phyloP scores from a whole-genome alignment of 805 yeast species.

The Clavispora phyllophila region DNA sequence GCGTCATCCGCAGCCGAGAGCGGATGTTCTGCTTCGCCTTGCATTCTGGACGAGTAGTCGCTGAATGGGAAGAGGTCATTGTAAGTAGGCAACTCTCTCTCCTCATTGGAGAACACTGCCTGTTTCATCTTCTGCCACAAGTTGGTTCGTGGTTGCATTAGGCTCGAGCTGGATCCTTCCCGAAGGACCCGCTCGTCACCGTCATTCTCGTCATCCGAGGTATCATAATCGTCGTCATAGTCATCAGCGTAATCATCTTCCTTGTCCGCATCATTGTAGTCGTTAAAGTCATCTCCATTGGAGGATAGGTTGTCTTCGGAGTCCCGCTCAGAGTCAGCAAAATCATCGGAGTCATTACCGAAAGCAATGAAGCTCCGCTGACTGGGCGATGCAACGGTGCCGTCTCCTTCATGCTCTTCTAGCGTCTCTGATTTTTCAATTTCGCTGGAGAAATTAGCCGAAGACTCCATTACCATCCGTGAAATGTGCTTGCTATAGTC shows the following conservation, averaged over 20 bases:
- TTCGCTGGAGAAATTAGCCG: slow-evolving; percentile 1
- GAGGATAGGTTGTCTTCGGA: slow-evolving; percentile 25
- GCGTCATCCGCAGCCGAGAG: not conserved
- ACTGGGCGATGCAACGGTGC: not conserved
- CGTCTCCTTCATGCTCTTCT: slow-evolving; percentile 4
- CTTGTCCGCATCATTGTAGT: slow-evolving; percentile 31
- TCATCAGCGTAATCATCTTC: slow-evolving; percentile 21
- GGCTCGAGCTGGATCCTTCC: slow-evolving; percentile 4
- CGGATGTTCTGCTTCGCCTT: not conserved
- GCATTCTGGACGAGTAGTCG: not conserved
- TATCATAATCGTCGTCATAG: slow-evolving; percentile 9
- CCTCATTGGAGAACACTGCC: slow-evolving; percentile 31
- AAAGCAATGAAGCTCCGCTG: not conserved
- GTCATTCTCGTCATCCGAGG: slow-evolving; percentile 16
- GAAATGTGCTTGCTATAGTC: slow-evolving; percentile 37
- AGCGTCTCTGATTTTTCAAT: slow-evolving; percentile 3
- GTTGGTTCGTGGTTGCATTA: slow-evolving; percentile 12
- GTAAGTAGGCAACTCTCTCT: slow-evolving; percentile 54
- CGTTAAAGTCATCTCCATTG: slow-evolving; percentile 23
- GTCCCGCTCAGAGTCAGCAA: slow-evolving; percentile 33
- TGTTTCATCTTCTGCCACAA: slow-evolving; percentile 42
- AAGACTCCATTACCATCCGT: slow-evolving; percentile 29
- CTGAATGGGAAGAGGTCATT: slow-evolving; percentile 70
- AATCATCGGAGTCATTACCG: slow-evolving; percentile 18
- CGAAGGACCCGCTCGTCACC: slow-evolving; percentile 5